phyloP scores from a whole-genome alignment of 2,329 filamentous ascomycete genomes.

The Sporothrix luriei region DNA sequence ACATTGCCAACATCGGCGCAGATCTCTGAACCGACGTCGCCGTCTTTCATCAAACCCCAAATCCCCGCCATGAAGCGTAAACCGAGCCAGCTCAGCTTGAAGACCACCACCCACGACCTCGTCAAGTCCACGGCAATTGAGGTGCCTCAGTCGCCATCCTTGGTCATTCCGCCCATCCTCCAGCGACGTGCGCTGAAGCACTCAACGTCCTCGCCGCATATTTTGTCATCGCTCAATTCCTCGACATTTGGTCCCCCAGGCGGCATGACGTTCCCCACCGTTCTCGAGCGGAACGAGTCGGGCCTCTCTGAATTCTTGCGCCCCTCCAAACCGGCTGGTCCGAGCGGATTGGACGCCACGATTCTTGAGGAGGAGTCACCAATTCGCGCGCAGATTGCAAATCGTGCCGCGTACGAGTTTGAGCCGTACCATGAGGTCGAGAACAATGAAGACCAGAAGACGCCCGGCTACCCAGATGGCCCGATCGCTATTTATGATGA shows the following conservation, averaged over 20 bases:
- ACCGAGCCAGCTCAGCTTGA: slow-evolving; percentile 76
- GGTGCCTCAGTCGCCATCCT: slow-evolving; percentile 57
- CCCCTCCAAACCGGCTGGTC: slow-evolving; percentile 50
- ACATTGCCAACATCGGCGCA: slow-evolving; percentile 50
- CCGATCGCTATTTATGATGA: slow-evolving; percentile 81
- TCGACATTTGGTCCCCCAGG: slow-evolving; percentile 63
- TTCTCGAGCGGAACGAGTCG: slow-evolving; percentile 61
- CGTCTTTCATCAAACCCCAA: slow-evolving; percentile 77
- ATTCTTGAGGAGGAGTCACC: slow-evolving; percentile 61
- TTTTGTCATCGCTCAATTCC: slow-evolving; percentile 62
- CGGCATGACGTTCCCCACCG: slow-evolving; percentile 66
- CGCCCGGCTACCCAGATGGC: slow-evolving; percentile 78
- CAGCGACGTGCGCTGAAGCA: slow-evolving; percentile 67
- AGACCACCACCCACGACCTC: slow-evolving; percentile 66
- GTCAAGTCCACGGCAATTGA: slow-evolving; percentile 54
- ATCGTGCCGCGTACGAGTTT: slow-evolving; percentile 58
- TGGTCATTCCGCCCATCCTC: slow-evolving; percentile 56
- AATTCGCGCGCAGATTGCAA: slow-evolving; percentile 64
- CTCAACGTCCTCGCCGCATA: slow-evolving; percentile 68
- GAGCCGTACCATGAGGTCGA: slow-evolving; percentile 68
- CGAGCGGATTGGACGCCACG: slow-evolving; percentile 45
- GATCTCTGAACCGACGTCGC: slow-evolving; percentile 68
- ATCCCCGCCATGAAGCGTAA: slow-evolving; percentile 72
- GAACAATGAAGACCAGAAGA: slow-evolving; percentile 77
- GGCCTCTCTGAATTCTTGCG: slow-evolving; percentile 62